phyloP scores from a whole-genome alignment of 2,329 filamentous ascomycete genomes.

The Emergomyces orientalis region DNA sequence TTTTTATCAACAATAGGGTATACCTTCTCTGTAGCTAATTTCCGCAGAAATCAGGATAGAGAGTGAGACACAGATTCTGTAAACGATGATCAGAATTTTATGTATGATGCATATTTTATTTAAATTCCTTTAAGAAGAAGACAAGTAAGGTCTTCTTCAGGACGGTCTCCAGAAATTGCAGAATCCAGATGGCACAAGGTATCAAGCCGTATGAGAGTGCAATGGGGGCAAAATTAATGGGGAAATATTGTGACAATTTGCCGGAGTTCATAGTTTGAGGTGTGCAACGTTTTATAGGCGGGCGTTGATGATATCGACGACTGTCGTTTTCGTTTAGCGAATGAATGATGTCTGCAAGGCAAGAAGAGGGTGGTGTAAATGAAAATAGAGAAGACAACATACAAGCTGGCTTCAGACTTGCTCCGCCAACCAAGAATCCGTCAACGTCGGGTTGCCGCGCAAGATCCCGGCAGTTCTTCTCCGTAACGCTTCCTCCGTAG shows the following conservation, averaged over 20 bases:
- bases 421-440: constrained; percentile 93
- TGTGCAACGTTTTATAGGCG: constrained; percentile 34
- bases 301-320: constrained; percentile 62
- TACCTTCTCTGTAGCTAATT: too few species aligned
- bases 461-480: constrained; percentile 96
- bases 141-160: too few species aligned
- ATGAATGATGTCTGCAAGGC: not conserved
- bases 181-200: not conserved
- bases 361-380: not conserved
- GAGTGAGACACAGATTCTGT: too few species aligned
- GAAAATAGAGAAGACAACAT: constrained; percentile 31
- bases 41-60: too few species aligned
- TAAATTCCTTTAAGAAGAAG: too few species aligned
- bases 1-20: too few species aligned
- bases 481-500: constrained; percentile 91
- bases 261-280: not conserved
- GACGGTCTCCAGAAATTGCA: not conserved
- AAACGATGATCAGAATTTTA: too few species aligned
- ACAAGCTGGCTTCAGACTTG: constrained; percentile 94
- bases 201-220: not conserved
- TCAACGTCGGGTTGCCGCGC: constrained; percentile 91
- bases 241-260: not conserved
- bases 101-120: too few species aligned
- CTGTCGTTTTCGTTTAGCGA: not conserved
- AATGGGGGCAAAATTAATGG: not conserved